Conservation (phyloP, 495 filamentous ascomycete species). For the Venustampulla echinocandica region DNA sequence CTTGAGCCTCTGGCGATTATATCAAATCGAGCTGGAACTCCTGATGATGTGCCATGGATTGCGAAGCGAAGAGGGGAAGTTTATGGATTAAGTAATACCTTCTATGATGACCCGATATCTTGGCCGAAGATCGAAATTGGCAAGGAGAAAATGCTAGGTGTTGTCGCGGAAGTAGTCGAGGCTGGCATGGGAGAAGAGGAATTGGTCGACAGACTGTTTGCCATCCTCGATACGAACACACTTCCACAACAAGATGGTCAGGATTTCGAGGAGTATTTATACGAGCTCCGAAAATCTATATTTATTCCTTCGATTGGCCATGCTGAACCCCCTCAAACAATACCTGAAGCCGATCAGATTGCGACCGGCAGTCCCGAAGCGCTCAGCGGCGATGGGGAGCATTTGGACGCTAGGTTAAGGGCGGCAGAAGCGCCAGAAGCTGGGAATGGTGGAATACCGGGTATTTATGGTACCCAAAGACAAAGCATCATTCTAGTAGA, state of each 20-base stretch:
- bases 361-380: conserved; percentile 8
- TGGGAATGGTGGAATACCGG: conserved; percentile 35
- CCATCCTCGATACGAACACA: conserved; percentile 60
- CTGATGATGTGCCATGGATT: conserved; percentile 62
- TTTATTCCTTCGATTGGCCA: conserved; percentile 72
- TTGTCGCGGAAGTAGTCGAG: conserved; percentile 33
- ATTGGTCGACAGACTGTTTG: conserved; percentile 63
- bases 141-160: conserved; percentile 34
- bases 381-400: conserved; percentile 21
- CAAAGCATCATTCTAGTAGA: conserved; percentile 81
- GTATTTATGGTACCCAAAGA: conserved; percentile 85
- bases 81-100: conserved; percentile 79
- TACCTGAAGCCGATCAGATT: conserved; percentile 21
- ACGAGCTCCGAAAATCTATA: conserved; percentile 65
- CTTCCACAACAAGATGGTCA: conserved; percentile 55
- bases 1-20: conserved; percentile 73
- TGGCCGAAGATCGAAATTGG: conserved; percentile 77
- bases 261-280: conserved; percentile 60
- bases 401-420: conserved; percentile 21
- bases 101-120: conserved; percentile 51
- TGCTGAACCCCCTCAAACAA: conserved; percentile 25
- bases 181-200: conserved; percentile 47
- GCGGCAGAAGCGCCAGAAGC: conserved; percentile 24
- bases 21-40: conserved; percentile 69
- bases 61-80: conserved; percentile 52